Conservation (phyloP, 2,329 filamentous ascomycete genomes). For the Cyphellophora europaea region DNA sequence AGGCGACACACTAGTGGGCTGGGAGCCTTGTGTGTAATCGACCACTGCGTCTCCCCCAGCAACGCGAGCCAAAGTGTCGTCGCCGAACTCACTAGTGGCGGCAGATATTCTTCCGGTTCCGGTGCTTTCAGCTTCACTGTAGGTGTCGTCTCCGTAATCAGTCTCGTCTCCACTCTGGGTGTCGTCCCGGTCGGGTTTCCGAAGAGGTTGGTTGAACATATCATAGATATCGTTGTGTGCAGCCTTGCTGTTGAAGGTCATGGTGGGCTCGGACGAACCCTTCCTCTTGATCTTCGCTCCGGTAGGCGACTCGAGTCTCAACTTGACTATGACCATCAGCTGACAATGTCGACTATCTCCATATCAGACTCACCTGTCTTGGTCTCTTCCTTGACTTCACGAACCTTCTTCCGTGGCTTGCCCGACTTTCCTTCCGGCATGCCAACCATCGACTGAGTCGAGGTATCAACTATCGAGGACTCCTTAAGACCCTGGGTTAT, state of each 20-base stretch:
- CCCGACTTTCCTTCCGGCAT: slow-evolving; percentile 19
- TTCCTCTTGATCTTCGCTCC: slow-evolving; percentile 77
- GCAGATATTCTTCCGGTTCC: slow-evolving; percentile 62
- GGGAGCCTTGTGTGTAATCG: slow-evolving; percentile 1
- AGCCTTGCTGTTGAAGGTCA: slow-evolving; percentile 92
- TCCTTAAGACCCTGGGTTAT: slow-evolving; percentile 13
- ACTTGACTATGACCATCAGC: too few species aligned
- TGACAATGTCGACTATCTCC: too few species aligned
- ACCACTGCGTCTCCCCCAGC: background rate
- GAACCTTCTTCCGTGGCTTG: slow-evolving; percentile 62
- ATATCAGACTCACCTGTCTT: slow-evolving; percentile 67
- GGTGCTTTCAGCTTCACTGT: slow-evolving; percentile 81
- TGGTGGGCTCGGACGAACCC: slow-evolving; percentile 73
- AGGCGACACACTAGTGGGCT: slow-evolving; percentile 38
- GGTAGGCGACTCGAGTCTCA: slow-evolving; percentile 83
- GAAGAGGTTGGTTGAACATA: slow-evolving; percentile 83
- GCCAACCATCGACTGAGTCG: slow-evolving; percentile 16
- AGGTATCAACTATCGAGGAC: slow-evolving; percentile 12
- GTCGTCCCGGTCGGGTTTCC: slow-evolving; percentile 31
- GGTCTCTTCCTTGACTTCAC: slow-evolving; percentile 76
- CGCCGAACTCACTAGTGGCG: slow-evolving; percentile 55
- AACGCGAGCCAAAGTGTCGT: slow-evolving; percentile 31
- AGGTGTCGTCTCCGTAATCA: slow-evolving; percentile 61
- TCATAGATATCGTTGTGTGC: slow-evolving; percentile 97
- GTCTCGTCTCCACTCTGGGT: slow-evolving; percentile 57